Conservation (phyloP, 805 yeast species). For the Candida railenensis region DNA sequence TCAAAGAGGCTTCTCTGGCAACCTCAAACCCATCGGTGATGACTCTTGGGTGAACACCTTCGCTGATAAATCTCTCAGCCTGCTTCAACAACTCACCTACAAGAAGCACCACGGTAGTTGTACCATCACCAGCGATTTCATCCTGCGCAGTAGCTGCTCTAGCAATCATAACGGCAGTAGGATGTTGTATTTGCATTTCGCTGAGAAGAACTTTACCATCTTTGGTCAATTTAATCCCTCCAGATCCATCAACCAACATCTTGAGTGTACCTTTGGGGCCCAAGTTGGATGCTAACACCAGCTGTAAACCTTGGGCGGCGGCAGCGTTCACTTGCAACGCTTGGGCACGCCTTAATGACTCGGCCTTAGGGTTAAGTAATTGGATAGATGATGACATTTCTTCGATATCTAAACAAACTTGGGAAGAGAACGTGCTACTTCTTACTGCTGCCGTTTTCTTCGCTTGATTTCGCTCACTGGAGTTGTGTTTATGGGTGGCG, state of each 20-base stretch:
- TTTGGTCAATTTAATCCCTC: constrained; percentile 90
- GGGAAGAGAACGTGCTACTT: background rate
- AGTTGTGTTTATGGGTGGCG: background rate
- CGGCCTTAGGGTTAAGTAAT: constrained; percentile 94
- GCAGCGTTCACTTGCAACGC: constrained; percentile 93
- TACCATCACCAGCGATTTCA: constrained; percentile 99
- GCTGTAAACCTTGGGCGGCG: constrained; percentile 96
- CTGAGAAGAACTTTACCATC: constrained; percentile 92
- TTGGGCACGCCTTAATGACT: constrained; percentile 91
- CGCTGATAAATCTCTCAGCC: constrained; percentile 86
- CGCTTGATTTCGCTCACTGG: background rate
- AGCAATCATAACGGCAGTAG: constrained; percentile 59
- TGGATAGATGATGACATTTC: constrained; percentile 66
- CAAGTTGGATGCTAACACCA: constrained; percentile 83
- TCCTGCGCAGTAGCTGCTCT: constrained; percentile 99
- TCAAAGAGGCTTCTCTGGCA: constrained; percentile 75
- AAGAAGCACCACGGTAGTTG: constrained; percentile 89
- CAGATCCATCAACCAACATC: constrained; percentile 96
- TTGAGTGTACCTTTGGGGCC: constrained; percentile 98
- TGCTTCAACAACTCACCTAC: constrained; percentile 95
- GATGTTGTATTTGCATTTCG: constrained; percentile 88
- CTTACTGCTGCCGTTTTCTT: background rate
- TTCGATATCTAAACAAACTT: constrained; percentile 1
- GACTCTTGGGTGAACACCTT: constrained; percentile 95
- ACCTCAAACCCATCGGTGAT: constrained; percentile 92